Percentiles rank a stretch among this genome's conserved stretches.
phyloP scores from a whole-genome alignment of 495 filamentous ascomycete species.

The Collariella sp. region DNA sequence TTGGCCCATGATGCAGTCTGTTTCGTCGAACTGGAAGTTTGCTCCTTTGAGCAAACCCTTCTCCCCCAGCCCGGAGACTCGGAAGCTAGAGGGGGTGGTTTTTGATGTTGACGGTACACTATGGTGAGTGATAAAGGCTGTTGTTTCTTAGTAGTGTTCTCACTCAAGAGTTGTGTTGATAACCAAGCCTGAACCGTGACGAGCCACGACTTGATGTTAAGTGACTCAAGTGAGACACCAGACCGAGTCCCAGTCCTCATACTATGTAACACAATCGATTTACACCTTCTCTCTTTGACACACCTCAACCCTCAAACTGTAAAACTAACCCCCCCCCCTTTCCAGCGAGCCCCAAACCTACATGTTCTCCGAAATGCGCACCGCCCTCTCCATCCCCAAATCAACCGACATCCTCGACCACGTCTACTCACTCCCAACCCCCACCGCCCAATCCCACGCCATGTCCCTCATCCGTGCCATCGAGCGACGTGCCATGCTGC shows the following conservation, averaged over 20 bases:
- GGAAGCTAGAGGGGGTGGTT: conserved; percentile 67
- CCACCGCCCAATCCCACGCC: conserved; percentile 50
- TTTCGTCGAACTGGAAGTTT: conserved; percentile 20
- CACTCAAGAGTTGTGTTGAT: neutral
- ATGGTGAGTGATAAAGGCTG: conserved; percentile 73
- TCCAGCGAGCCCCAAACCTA: conserved; percentile 81
- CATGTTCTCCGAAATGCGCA: conserved; percentile 88
- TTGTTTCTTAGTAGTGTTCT: neutral
- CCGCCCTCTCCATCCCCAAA: conserved; percentile 54
- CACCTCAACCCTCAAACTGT: neutral
- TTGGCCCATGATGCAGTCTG: conserved; percentile 30
- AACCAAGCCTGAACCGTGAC: no score
- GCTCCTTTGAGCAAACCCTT: conserved; percentile 24
- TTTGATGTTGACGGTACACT: conserved; percentile 96
- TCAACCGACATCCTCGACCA: conserved; percentile 78
- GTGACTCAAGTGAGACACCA: neutral
- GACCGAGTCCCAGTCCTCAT: neutral
- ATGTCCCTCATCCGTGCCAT: conserved; percentile 66
- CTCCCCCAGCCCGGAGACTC: conserved; percentile 26
- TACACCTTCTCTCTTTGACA: no score
- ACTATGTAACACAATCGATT: neutral
- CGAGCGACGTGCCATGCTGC: conserved; percentile 68
- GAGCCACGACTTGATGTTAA: neutral
- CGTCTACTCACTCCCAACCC: conserved; percentile 60
- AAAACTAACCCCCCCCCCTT: neutral